Base-by-base conservation (phyloP, 2,329 filamentous ascomycete genomes). In the Didymella keratinophila region DNA sequence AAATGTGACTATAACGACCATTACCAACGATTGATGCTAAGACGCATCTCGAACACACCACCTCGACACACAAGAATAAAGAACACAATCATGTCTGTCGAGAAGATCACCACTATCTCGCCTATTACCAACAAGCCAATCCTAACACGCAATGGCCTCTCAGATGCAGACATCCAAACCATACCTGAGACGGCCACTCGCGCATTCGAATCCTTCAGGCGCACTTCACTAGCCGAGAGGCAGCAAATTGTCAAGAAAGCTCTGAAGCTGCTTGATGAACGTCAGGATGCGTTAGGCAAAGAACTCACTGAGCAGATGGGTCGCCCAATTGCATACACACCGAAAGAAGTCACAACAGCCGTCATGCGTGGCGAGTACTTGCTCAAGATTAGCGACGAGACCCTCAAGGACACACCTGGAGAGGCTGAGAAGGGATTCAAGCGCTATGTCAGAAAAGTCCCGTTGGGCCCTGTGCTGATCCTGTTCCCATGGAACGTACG, bases 291-390 rank as follows among this genome's bases (percentile, higher is more conserved):
- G 62, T 83, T 98, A 32, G 93, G 90, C 6, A 84, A 87, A 66
- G 93, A 97, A 76, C 81, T 98, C 59, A 97, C 93, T 0, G 89
- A 92, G 75, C 93, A 98, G 81, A 98, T 98, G 93, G 94, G 94
- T 41, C 86, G 94, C 20, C 94, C 94, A 32, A 97, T 97, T 70
- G 86, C 90, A 36, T 97, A 94, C 76, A 91, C 91, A 0, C 88
- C 85, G 45, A 92, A 88, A 67, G 94, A 98, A 80, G 84, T 98
- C 66, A 80, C 86, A 28, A 98, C 94, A 16, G 93, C 93, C 8
- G 86, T 96, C 65, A 91, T 90, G 80, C 87, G 94, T 63, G 91
- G 89, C 64, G 88, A 96, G 72, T 96, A 96, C 73, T 81, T 98
- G 56, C 83, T 96, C 69, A 92, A 91, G 75, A 89, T 97, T 63